These are phyloP conservation scores for Suhomyces taliae DNA, from an alignment of 1,139 yeast genomes.

Conservation along the genomic window DNA sequence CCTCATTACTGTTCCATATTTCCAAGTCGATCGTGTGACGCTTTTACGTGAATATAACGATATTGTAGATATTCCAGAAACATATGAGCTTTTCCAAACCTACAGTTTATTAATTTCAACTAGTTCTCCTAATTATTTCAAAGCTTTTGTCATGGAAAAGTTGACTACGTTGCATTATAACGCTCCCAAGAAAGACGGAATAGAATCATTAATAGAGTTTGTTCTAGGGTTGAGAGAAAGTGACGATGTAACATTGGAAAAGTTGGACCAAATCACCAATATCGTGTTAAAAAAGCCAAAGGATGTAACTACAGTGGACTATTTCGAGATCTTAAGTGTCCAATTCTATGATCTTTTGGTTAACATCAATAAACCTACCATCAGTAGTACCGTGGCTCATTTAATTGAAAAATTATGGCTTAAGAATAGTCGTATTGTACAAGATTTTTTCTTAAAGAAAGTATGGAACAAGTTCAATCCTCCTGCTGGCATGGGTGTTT, in stretches of 20 bases:
- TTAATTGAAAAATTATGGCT: conserved; percentile 54
- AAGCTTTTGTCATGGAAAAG: conserved; percentile 40
- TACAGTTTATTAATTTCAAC: conserved; percentile 53
- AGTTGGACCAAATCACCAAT: conserved; percentile 63
- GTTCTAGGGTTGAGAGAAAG: conserved; percentile 73
- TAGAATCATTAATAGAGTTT: conserved; percentile 71
- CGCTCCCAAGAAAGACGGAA: conserved; percentile 60
- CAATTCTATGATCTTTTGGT: conserved; percentile 62
- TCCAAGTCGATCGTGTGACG: conserved; percentile 5
- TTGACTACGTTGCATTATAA: conserved; percentile 56
- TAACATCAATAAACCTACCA: conserved; percentile 59
- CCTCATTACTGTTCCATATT: conserved; percentile 44
- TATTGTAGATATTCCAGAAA: conserved; percentile 43
- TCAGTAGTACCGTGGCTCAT: conserved; percentile 59
- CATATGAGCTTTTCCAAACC: conserved; percentile 58
- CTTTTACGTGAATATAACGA: background rate
- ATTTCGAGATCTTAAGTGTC: conserved; percentile 54
- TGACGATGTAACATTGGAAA: conserved; percentile 65
- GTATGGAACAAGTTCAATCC: conserved; percentile 51
- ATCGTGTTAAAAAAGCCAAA: conserved; percentile 65
- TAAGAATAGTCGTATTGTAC: conserved; percentile 52
- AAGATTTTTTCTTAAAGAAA: conserved; percentile 56
- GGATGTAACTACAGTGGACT: conserved; percentile 43
- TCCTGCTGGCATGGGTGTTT: conserved; percentile 15
- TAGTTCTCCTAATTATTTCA: conserved; percentile 35